phyloP scores from a whole-genome alignment of 1,139 yeast species.

The Hansenula sp. region DNA sequence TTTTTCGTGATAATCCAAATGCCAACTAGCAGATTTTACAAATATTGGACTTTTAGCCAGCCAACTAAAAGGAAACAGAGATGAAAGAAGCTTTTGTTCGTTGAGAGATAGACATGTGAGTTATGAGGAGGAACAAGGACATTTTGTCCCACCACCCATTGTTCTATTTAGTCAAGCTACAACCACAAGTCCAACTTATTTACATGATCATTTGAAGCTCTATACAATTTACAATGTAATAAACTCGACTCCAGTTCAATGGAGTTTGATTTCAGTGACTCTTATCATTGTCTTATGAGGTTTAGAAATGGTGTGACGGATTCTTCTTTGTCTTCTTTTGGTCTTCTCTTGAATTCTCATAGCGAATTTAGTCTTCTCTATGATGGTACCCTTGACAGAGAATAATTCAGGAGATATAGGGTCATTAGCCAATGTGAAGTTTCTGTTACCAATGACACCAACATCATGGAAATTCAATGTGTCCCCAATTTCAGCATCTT shows the following conservation, averaged over 20 bases:
- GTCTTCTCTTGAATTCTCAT: slow-evolving; percentile 63
- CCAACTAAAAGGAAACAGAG: too few relatives aligned
- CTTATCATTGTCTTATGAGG: slow-evolving; percentile 79
- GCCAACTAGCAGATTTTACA: too few relatives aligned
- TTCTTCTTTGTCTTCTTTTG: slow-evolving; percentile 81
- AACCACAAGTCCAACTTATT: too few relatives aligned
- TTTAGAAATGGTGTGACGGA: slow-evolving; percentile 73
- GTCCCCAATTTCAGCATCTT: slow-evolving; percentile 79
- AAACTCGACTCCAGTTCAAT: slow-evolving; percentile 17
- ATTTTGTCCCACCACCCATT: too few relatives aligned
- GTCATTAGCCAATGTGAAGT: slow-evolving; percentile 61
- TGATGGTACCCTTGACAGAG: slow-evolving; percentile 69
- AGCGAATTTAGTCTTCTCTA: slow-evolving; percentile 86
- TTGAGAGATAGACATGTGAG: too few relatives aligned
- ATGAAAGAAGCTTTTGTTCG: too few relatives aligned
- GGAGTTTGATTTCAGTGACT: slow-evolving; percentile 65
- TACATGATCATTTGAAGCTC: too few relatives aligned
- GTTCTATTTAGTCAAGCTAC: too few relatives aligned
- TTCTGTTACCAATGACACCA: slow-evolving; percentile 79
- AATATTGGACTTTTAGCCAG: too few relatives aligned
- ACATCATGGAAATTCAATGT: slow-evolving; percentile 68
- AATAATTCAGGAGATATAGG: slow-evolving; percentile 52
- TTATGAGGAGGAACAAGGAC: too few relatives aligned
- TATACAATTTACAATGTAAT: background rate
- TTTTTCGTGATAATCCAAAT: too few relatives aligned